Base-by-base conservation (phyloP, 225 moss, liverwort and hornwort species). In the Marchantia paleacea region DNA sequence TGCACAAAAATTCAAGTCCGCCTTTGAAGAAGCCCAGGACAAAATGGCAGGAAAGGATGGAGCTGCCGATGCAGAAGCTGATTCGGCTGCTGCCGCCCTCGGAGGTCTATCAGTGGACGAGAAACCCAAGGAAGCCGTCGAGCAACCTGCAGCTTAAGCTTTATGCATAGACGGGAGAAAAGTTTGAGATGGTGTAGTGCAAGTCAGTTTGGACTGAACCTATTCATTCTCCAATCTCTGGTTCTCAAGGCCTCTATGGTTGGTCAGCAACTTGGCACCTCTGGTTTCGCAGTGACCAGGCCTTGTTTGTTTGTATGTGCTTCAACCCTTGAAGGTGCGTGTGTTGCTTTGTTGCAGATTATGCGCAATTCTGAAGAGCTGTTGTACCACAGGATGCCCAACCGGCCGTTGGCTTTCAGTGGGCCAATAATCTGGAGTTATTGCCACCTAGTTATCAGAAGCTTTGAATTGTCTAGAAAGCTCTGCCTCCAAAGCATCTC, bases 1-100 rank as follows among this genome's bases (percentile, higher is more conserved):
- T 76, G 88, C 89, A 52, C 89, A 94, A 75, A 91, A 87, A 55
- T 91, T 91, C 71, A 94, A 90, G 80, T 81, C 87, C 57, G 83
- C 85, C 13, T 94, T 89, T 14, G 84, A 92, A 76, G 82, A 76
- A 10, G 85, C 89, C 7, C 91, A 94, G 80, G 90, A 90, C 61
- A 92, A 88, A n/a, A 85, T 84, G 72, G 76, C 78, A 63, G 86
- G 55, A 50, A 85, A 85, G 76, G 78, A 78, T 0, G 88, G 87
- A 52, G 81, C 86, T 61, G 86, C 85, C 7, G 80, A 91, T 29
- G 89, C 87, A 39, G 82, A 84, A 12, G 90, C 88, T 7, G 94
- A 94, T 78, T 83, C 87, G 22, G 85, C 89, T 31, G 94, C 97
- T 19, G 90, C 88, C 12, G 84, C 87, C 8, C 80, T 87, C 10